Evolutionary conservation across 495 filamentous ascomycete genomes (phyloP).

Genomic region (Cairneyella variabilis): DNA sequence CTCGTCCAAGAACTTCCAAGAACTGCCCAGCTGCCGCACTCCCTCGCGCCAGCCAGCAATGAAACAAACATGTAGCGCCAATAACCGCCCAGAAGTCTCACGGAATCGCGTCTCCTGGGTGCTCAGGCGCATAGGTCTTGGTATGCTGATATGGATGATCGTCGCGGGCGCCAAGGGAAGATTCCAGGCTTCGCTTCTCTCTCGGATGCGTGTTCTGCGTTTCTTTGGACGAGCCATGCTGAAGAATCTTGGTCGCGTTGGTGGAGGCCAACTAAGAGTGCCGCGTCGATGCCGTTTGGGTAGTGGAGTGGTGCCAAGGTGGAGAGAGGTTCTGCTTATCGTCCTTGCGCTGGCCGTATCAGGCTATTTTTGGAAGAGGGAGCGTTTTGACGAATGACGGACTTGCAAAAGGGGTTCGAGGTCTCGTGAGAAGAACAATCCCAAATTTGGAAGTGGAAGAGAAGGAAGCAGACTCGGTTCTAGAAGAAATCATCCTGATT

Average conservation of each 20-base stretch:
- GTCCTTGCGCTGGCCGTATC: not conserved
- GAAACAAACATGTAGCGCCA: constrained; percentile 3
- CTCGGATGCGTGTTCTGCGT: too few species aligned
- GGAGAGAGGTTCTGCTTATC: not conserved
- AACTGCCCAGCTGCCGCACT: not conserved
- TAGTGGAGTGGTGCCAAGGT: not conserved
- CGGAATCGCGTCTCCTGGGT: not conserved
- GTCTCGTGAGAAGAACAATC: too few species aligned
- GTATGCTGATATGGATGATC: not conserved
- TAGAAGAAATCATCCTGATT: too few species aligned
- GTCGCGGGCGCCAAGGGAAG: constrained; percentile 8
- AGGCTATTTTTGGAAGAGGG: not conserved
- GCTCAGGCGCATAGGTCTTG: not conserved
- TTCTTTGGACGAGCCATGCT: not conserved
- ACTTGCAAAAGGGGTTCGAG: too few species aligned
- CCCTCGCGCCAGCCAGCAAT: not conserved
- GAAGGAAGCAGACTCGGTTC: too few species aligned
- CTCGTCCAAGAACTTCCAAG: not conserved
- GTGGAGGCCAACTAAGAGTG: not conserved
- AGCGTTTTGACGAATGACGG: too few species aligned
- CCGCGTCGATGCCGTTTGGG: not conserved
- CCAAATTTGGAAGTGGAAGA: too few species aligned
- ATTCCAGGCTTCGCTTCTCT: not conserved
- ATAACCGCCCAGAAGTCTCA: not conserved
- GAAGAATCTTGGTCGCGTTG: not conserved